Evolutionary conservation across 2,329 filamentous ascomycete genomes (phyloP).

Genomic region (Blumeriella jaapii): DNA sequence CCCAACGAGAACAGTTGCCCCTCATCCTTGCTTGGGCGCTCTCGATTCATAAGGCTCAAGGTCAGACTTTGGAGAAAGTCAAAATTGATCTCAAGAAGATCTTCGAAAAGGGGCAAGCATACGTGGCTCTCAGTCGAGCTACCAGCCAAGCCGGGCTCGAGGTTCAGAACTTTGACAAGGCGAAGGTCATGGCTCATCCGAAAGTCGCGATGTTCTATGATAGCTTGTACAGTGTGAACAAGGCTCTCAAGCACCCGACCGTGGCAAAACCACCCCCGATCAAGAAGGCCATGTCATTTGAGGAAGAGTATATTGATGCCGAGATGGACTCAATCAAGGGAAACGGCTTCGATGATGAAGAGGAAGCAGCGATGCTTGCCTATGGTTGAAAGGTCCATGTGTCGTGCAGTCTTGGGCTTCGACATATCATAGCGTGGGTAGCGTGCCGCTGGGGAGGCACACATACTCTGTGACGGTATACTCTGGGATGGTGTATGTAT

Average conservation of each 20-base stretch:
- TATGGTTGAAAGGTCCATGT: constrained; percentile 32
- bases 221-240: constrained; percentile 64
- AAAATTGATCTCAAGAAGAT: constrained; percentile 87
- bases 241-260: constrained; percentile 28
- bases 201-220: constrained; percentile 78
- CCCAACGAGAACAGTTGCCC: constrained; percentile 70
- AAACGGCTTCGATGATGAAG: constrained; percentile 35
- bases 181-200: constrained; percentile 88
- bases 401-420: constrained; percentile 1
- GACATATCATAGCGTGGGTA: constrained; percentile 6
- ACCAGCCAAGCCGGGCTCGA: constrained; percentile 79
- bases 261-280: constrained; percentile 13
- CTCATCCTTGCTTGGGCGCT: constrained; percentile 94
- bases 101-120: constrained; percentile 96
- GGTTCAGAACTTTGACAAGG: constrained; percentile 77
- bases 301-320: constrained; percentile 16
- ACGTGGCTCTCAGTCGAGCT: constrained; percentile 89
- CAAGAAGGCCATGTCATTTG: constrained; percentile 12
- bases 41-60: constrained; percentile 96
- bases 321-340: constrained; percentile 3
- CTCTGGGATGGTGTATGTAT: too few relatives aligned
- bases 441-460: not conserved
- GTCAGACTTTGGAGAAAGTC: constrained; percentile 78
- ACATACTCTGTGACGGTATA: too few relatives aligned
- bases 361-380: constrained; percentile 33